Base-by-base conservation (phyloP, 2,329 filamentous ascomycete species). In the Aspergillus clavatus region DNA sequence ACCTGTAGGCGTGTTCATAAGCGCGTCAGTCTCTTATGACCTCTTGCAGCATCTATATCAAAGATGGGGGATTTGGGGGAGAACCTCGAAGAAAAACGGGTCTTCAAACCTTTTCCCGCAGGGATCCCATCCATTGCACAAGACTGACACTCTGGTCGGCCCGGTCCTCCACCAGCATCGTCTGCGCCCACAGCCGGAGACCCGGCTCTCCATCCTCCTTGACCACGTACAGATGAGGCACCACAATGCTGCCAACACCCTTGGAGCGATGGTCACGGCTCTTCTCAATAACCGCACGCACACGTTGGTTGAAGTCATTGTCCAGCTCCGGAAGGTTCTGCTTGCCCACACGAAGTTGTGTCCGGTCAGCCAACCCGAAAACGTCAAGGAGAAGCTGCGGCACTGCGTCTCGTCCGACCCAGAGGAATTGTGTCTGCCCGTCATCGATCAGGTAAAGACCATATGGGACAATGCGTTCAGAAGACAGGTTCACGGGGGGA, bases 391-490 rank as follows among this genome's bases (percentile, higher is more conserved):
- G 75, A 24, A 98, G 78, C 62, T 95, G 89, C 1, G 89, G 89
- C 22, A 98, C 89, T 1, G 91, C 86, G 56, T 98, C 91, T 27
- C 90, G 83, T 11, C 93, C 93, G 16, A 97, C 79, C 93, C 93
- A 98, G 38, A 98, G 72, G 78, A 98, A 98, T 66, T 98, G 93
- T 5, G 89, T 96, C 69, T 96, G 91, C 2, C 90, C 90, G 61
- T 98, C 93, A 59, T 98, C 93, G 58, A 98, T 93, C 46, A 98
- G 79, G 69, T 98, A 98, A 14, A 98, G 74, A 22, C 93, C 93
- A 62, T 94, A 95, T 0, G 89, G 81, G 3, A 89, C 87, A 40
- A 98, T 80, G 38, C 86, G 82, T 67, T 91, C 89, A 1, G 90
- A 95, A 3, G 89, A 89, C 46, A 97, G 78, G 67, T 96, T 96